Percentiles rank a stretch among this genome's conserved stretches.
These are phyloP conservation scores for Chlamydomonas reinhardtii DNA, from an alignment of 163 green algal species.

Conservation along the genomic window DNA sequence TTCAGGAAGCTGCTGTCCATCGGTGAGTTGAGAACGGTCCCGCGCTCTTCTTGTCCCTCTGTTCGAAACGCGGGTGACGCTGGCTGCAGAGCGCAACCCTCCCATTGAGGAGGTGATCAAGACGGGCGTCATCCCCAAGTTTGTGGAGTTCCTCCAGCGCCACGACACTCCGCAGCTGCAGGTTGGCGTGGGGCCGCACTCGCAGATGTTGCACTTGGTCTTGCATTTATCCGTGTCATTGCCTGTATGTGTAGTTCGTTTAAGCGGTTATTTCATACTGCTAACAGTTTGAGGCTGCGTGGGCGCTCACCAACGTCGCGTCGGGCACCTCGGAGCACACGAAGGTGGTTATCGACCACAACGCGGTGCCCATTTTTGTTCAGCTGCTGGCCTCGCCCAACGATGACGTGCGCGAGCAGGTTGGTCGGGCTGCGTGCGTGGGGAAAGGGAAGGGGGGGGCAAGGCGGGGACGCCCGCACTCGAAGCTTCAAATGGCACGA, in stretches of 20 bases:
- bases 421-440: constrained; percentile 27
- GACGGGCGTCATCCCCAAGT: constrained; percentile 94
- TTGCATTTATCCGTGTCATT: neutral
- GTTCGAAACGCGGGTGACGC: neutral
- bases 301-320: constrained; percentile 99
- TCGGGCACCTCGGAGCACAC: constrained; percentile 98
- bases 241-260: neutral
- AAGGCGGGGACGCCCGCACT: too few species aligned
- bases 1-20: constrained; percentile 99
- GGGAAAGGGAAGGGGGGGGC: too few species aligned
- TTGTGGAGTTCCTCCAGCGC: constrained; percentile 97
- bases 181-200: constrained; percentile 8
- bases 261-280: too few species aligned
- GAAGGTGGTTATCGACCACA: constrained; percentile 95
- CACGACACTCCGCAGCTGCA: constrained; percentile 93
- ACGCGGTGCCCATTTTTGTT: constrained; percentile 98
- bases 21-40: constrained; percentile 60
- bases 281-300: constrained; percentile 95
- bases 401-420: constrained; percentile 98
- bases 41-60: neutral
- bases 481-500: too few species aligned
- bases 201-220: neutral
- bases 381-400: constrained; percentile 92
- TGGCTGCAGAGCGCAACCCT: constrained; percentile 88
- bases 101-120: constrained; percentile 99